These are phyloP conservation scores for Speleostelium caveatum DNA, from an alignment of 78 protist species.

Conservation along the genomic window DNA sequence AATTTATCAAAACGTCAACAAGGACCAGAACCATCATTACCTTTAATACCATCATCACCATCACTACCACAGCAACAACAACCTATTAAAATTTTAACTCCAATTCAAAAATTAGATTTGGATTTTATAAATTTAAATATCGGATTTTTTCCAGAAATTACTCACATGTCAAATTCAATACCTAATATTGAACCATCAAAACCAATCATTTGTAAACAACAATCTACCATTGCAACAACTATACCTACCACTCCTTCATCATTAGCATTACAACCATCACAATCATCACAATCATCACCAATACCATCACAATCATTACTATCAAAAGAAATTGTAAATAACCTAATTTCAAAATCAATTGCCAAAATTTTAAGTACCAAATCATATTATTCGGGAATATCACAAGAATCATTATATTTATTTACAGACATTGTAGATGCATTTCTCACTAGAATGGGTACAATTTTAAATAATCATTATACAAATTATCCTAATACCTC, in stretches of 20 bases:
- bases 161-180: constrained; percentile 45
- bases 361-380: not conserved
- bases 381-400: constrained; percentile 18
- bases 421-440: constrained; percentile 27
- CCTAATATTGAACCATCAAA: constrained; percentile 7
- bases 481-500: constrained; percentile 10
- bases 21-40: not conserved
- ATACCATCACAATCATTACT: not conserved
- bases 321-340: constrained; percentile 12
- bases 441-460: constrained; percentile 36
- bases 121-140: constrained; percentile 17
- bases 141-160: constrained; percentile 66
- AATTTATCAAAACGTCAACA: not conserved
- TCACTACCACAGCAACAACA: not conserved
- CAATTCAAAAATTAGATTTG: constrained; percentile 29
- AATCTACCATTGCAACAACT: not conserved
- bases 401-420: constrained; percentile 33
- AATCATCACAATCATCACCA: not conserved
- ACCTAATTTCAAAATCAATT: constrained; percentile 29
- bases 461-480: not conserved
- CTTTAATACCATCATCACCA: not conserved
- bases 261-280: not conserved
- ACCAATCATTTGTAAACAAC: constrained; percentile 18
- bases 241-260: not conserved
- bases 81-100: not conserved